phyloP scores from a whole-genome alignment of 768 basidiomycete species.

The Crassisporium funariophilum region DNA sequence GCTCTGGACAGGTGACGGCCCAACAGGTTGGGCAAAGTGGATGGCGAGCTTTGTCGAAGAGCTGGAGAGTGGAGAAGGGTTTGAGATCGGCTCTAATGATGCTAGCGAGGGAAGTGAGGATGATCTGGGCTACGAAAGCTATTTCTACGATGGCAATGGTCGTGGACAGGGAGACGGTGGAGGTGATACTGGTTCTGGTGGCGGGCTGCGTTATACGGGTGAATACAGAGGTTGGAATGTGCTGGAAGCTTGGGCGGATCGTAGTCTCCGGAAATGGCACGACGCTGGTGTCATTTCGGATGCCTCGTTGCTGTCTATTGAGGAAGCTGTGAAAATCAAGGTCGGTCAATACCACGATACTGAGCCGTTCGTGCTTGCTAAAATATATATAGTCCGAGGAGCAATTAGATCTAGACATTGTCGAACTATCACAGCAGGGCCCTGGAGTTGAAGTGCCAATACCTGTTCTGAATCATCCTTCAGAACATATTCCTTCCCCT shows the following conservation, averaged over 20 bases:
- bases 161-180: slow-evolving; percentile 79
- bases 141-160: slow-evolving; percentile 81
- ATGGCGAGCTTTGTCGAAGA: slow-evolving; percentile 90
- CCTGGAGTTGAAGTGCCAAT: slow-evolving; percentile 62
- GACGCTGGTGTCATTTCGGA: slow-evolving; percentile 72
- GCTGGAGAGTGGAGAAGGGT: slow-evolving; percentile 87
- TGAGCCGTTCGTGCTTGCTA: neutral
- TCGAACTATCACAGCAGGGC: slow-evolving; percentile 41
- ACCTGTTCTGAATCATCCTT: slow-evolving; percentile 53
- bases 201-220: slow-evolving; percentile 75
- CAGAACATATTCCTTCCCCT: slow-evolving; percentile 38
- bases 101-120: slow-evolving; percentile 78
- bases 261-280: slow-evolving; percentile 85
- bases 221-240: slow-evolving; percentile 93
- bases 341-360: slow-evolving; percentile 4
- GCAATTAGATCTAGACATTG: slow-evolving; percentile 40
- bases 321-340: slow-evolving; percentile 51
- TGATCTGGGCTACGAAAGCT: slow-evolving; percentile 82
- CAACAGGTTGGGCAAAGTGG: slow-evolving; percentile 95
- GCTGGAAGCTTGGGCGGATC: slow-evolving; percentile 91
- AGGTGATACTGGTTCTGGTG: slow-evolving; percentile 68
- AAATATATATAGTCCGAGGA: slow-evolving; percentile 16
- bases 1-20: slow-evolving; percentile 88
- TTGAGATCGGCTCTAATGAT: slow-evolving; percentile 68
- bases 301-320: slow-evolving; percentile 36